Base-by-base conservation (phyloP, 495 filamentous ascomycete genomes). In the Lepidopterella palustris region DNA sequence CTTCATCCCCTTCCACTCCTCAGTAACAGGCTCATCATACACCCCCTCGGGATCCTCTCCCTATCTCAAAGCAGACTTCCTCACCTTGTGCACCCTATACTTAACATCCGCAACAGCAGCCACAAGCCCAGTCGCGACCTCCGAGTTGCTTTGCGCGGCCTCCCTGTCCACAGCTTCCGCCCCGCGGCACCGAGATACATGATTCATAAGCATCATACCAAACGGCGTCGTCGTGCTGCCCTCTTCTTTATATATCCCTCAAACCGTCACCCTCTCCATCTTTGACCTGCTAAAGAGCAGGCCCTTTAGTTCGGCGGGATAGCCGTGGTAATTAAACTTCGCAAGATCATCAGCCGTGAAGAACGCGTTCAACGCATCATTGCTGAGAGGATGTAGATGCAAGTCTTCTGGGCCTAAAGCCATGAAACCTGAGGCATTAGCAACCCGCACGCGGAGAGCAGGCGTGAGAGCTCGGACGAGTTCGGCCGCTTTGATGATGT, bases 351-450 rank as follows among this genome's bases (percentile, higher is more conserved):
- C 82, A 0, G 65, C n/a, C 0, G 84, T 87, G 67, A 89, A 87
- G 9, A 89, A 68, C 0, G 76, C 72, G 27, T 78, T 70, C 57
- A 87, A 89, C 0, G 70, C 77, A n/a, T 77, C 73, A 18, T 70
- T 66, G 6, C 69, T 71, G 49, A 88, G 68, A 10, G 83, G 76
- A 61, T 89, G 86, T 8, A 86, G 86, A 64, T 89, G 86, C 0
- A 65, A 49, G 2, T 79, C 80, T 59, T 84, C 78, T 4, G 78
- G 78, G 5, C 77, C 77, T 4, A 89, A 77, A 23, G 87, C 82
- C 80, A 89, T 82, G 45, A 89, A 69, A 60, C 89, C 87, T 0
- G 84, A 87, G n/a, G 89, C 85, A 59, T 89, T 89, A 58, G 89
- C 71, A 15, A 89, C 83, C 5, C 86, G 79, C 0, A 88, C 76